Evolutionary conservation across 305 asterid species (phyloP).

Genomic region (Nicotiana rustica): DNA sequence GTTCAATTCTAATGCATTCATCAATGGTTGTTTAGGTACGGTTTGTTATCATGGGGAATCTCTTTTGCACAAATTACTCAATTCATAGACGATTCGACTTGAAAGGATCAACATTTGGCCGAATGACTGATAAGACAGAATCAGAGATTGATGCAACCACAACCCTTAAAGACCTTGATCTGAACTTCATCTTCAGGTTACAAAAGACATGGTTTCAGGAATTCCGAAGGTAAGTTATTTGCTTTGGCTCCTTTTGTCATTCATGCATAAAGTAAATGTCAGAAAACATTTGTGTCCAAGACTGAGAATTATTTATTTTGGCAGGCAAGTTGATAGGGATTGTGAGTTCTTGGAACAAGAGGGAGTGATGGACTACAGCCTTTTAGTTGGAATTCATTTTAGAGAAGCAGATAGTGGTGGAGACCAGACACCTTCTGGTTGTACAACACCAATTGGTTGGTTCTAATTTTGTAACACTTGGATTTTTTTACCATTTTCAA

Average conservation of each 20-base stretch:
- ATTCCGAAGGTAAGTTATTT: slow-evolving; percentile 55
- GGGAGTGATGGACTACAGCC: slow-evolving; percentile 84
- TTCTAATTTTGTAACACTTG: background rate
- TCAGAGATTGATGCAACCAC: slow-evolving; percentile 82
- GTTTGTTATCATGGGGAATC: slow-evolving; percentile 84
- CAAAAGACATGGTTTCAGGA: slow-evolving; percentile 84
- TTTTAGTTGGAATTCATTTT: slow-evolving; percentile 77
- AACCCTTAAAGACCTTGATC: slow-evolving; percentile 84
- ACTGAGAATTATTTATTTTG: background rate
- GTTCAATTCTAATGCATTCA: background rate
- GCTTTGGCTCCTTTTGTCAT: background rate
- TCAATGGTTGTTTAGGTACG: slow-evolving; percentile 55
- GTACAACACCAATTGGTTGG: slow-evolving; percentile 59
- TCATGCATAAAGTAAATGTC: background rate
- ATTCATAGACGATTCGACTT: slow-evolving; percentile 72
- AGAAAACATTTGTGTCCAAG: background rate
- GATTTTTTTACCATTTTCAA: background rate
- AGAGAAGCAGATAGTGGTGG: slow-evolving; percentile 52
- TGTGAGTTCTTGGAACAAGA: slow-evolving; percentile 83
- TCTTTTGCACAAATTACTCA: slow-evolving; percentile 67
- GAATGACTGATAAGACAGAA: slow-evolving; percentile 78
- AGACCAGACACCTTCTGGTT: slow-evolving; percentile 55
- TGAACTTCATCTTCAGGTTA: slow-evolving; percentile 70
- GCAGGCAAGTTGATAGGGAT: slow-evolving; percentile 80
- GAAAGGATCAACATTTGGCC: slow-evolving; percentile 85